Evolutionary conservation across 2,329 filamentous ascomycete genomes (phyloP), one percentile per base, ranked within the genome.

Genomic region (Calonectria naviculata): DNA sequence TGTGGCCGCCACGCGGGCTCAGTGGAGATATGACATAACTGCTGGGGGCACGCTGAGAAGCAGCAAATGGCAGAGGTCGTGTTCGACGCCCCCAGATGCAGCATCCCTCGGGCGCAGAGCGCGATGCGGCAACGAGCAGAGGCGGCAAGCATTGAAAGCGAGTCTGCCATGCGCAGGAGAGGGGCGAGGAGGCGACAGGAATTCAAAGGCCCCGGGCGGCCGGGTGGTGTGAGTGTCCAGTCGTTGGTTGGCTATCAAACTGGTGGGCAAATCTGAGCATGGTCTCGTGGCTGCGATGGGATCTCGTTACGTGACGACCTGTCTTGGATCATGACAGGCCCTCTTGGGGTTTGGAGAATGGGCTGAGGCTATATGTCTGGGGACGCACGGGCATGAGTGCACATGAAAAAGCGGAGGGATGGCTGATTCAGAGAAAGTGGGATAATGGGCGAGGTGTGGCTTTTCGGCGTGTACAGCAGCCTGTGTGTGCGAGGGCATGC

Each of bases 11-110:
- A 62, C 73, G 70, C 68, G 64, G 70, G 42, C 67, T 62, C 31
- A 70, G 77, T 78, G 78, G 76, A 71, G 75, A 74, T 72, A 80
- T 80, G 78, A 80, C 78, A 79, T 80, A 79, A 76, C 70, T 64
- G 60, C 65, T 67, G 54, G 56, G 68, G 67, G 65, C 68, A 65
- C 63, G 31, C 65, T 65, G 65, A 67, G 49, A 52, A 60, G 64
- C 67, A 70, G 67, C 63, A 62, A 67, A 66, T 66, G 38, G 47
- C 52, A 74, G 74, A 73, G 70, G 67, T 70, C 71, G 74, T 69
- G 75, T 75, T 67, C 72, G 58, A 65, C 56, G 72, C 71, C 54
- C 69, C 74, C 67, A 74, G 68, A 73, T 70, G 68, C 56, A 70
- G 73, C 69, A 73, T 73, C 71, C 73, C 73, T 65, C 61, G 75